These are phyloP conservation scores for Nakataea oryzae DNA, from an alignment of 2,329 filamentous ascomycete genomes.

Conservation along the genomic window DNA sequence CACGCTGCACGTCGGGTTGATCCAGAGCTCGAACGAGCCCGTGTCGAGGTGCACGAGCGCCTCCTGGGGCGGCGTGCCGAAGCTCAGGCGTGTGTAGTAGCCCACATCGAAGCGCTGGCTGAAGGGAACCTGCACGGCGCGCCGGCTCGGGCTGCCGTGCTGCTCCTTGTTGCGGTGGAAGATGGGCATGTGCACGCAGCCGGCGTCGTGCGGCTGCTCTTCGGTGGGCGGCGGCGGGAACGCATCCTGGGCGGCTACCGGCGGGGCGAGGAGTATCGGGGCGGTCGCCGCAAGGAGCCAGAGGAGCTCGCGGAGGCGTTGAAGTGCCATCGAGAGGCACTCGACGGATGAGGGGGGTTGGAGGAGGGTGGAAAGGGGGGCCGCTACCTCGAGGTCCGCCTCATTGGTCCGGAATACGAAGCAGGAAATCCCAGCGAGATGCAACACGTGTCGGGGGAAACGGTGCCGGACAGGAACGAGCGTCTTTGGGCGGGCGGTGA, in stretches of 20 bases:
- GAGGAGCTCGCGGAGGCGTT: slow-evolving; percentile 9
- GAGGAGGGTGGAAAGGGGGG: slow-evolving; percentile 1
- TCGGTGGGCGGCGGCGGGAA: slow-evolving; percentile 9
- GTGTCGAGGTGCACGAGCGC: slow-evolving; percentile 48
- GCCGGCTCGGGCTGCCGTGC: slow-evolving; percentile 22
- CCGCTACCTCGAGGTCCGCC: slow-evolving; percentile 8
- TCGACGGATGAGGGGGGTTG: background rate
- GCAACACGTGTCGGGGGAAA: background rate
- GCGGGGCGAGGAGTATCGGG: background rate
- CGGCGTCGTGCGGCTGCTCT: slow-evolving; percentile 11
- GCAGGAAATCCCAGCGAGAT: background rate
- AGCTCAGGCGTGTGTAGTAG: slow-evolving; percentile 39
- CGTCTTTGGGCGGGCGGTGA: background rate
- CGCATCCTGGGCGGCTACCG: slow-evolving; percentile 3
- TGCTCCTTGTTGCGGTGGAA: slow-evolving; percentile 30
- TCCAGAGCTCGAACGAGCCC: slow-evolving; percentile 50
- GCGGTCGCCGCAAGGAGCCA: slow-evolving; percentile 9
- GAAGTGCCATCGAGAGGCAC: slow-evolving; percentile 18
- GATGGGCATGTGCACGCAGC: slow-evolving; percentile 28
- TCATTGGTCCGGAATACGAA: slow-evolving; percentile 6
- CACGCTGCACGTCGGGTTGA: slow-evolving; percentile 47
- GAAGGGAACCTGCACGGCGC: slow-evolving; percentile 31
- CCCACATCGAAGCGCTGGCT: slow-evolving; percentile 42
- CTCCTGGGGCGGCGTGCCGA: slow-evolving; percentile 42
- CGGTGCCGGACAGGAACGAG: background rate